Evolutionary conservation across 179 eudicot genomes (phyloP).

Genomic region (Pouteria campechiana): DNA sequence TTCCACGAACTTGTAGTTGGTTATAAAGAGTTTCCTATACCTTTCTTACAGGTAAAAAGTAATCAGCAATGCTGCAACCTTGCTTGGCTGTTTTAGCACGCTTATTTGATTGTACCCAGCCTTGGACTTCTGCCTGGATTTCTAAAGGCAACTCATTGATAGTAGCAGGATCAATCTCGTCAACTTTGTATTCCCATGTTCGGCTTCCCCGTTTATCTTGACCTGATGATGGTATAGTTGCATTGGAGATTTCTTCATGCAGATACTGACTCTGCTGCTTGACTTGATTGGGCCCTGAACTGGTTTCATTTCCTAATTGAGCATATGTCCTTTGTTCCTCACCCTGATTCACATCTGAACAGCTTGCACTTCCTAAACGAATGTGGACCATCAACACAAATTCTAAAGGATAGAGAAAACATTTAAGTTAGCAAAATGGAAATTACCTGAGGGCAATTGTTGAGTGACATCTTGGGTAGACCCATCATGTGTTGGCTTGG

Average conservation of each 20-base stretch:
- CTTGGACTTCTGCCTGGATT: constrained; percentile 61
- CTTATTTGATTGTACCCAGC: constrained; percentile 55
- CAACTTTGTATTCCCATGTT: constrained; percentile 41
- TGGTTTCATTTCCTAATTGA: no score
- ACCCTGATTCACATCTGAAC: no score
- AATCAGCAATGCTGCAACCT: constrained; percentile 42
- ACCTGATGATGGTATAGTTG: constrained; percentile 3
- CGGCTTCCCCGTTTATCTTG: constrained; percentile 10
- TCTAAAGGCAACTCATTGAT: constrained; percentile 60
- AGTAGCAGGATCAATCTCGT: constrained; percentile 58
- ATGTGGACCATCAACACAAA: neutral
- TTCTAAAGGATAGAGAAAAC: neutral
- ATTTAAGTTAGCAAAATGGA: no score
- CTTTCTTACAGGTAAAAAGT: constrained; percentile 44
- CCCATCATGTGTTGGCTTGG: constrained; percentile 18
- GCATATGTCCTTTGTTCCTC: no score
- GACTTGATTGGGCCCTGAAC: no score
- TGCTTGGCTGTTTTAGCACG: constrained; percentile 27
- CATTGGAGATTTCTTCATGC: no score
- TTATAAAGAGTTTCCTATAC: neutral
- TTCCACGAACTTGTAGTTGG: no score
- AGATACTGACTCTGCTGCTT: no score
- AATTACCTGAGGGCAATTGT: constrained; percentile 37
- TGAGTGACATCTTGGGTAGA: constrained; percentile 11
- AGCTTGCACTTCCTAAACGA: neutral